Evolutionary conservation across 164 flowering plant genomes (phyloP), one percentile per base, ranked within the genome.

Genomic region (Dillenia suffruticosa): DNA sequence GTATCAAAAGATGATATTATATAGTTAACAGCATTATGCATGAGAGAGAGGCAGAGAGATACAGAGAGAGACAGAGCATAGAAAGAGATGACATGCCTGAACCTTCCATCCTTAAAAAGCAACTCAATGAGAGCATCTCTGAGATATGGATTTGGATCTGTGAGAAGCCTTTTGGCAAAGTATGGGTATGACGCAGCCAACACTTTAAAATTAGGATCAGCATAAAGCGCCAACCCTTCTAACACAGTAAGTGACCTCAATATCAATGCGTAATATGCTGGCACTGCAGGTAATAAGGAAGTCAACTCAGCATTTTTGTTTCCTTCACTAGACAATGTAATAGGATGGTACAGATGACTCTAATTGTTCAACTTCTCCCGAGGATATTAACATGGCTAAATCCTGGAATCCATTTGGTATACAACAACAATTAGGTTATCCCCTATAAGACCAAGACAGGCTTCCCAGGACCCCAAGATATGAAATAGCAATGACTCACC

Each of bases 181-280:
- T 94, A 94, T 19, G 98, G 98, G 79, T 94, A 94, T 53, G 98
- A 94, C 19, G 98, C 98, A 72, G 98, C 98, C 72, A 94, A 71
- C 61, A 91, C 96, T 76, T 94, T 94, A 71, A 94, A 94, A 71
- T 94, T 84, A 26, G 98, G 98, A 73, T 94, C 98, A 60, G 97
- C 98, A 80, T 86, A 82, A 51, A 94, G 89, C 5, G 98, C 98
- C 73, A 94, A 76, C 40, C 98, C 98, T 85, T 94, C 98, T 58
- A 94, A 76, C 56, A 94, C 97, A 9, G 98, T 94, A 49, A 94
- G 96, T 2, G 98, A 94, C 72, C 98, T 87, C 82, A 94, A 74
- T 77, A 94, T 90, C 79, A 94, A 77, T 19, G 97, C 98, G 71
- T 91, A 94, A 69, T 94, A 94, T 52, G 97, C 89, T 49, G 98